A percentile compares a stretch with the other conserved stretches of the same genome.
These are phyloP conservation scores for Nemania sp. DNA, from an alignment of 2,329 filamentous ascomycete genomes.

Conservation along the genomic window DNA sequence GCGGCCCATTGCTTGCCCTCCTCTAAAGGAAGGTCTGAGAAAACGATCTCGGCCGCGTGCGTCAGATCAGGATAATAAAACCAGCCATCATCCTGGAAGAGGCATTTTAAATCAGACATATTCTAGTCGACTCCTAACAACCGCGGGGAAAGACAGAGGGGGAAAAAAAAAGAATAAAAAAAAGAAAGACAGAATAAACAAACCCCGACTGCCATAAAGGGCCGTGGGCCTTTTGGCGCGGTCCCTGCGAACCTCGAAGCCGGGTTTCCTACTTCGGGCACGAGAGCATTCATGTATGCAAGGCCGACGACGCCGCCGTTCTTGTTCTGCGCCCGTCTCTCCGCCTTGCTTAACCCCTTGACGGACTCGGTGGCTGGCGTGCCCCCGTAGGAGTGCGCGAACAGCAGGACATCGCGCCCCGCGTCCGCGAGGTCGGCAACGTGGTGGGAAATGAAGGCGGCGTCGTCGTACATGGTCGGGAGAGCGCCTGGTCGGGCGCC, in stretches of 20 bases:
- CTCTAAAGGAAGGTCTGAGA: conserved; percentile 35
- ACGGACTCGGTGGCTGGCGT: conserved; percentile 37
- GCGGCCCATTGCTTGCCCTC: conserved; percentile 23
- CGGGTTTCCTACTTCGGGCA: conserved; percentile 32
- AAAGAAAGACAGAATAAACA: background rate
- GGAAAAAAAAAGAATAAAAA: no score
- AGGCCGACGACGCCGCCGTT: conserved; percentile 43
- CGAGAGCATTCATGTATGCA: conserved; percentile 38
- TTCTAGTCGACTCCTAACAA: background rate
- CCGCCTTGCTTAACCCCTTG: conserved; percentile 39
- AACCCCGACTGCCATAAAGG: conserved; percentile 7
- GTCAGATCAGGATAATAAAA: conserved; percentile 31
- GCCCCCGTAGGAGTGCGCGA: conserved; percentile 32
- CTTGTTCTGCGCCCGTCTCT: conserved; percentile 38
- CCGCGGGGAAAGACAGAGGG: no score
- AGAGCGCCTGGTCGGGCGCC: conserved; percentile 14
- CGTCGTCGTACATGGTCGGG: conserved; percentile 41
- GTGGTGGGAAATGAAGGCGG: conserved; percentile 37
- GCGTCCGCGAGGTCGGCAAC: conserved; percentile 43
- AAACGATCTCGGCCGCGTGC: conserved; percentile 28
- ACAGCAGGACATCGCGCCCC: conserved; percentile 24
- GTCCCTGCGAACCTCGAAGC: background rate
- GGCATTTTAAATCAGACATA: background rate
- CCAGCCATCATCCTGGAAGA: conserved; percentile 34
- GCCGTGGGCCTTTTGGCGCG: background rate